Conservation (phyloP, 73 alveolate species). For the Paramecium sonneborni region DNA sequence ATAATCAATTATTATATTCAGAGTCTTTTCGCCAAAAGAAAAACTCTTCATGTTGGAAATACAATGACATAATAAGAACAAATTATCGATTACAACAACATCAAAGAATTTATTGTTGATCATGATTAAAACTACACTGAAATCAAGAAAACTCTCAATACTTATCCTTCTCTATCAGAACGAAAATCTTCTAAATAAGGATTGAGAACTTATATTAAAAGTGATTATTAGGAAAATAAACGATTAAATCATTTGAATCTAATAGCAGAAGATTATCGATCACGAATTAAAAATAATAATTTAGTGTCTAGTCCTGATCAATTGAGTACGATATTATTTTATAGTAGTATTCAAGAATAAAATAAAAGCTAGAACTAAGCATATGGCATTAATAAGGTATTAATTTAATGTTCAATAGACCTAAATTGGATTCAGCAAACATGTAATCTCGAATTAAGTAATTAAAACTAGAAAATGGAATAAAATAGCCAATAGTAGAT, state of each 20-base stretch:
- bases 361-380: not conserved
- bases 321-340: not conserved
- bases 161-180: not conserved
- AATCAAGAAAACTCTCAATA: no score
- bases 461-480: not conserved
- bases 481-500: not conserved
- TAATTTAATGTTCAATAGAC: not conserved
- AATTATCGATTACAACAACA: no score
- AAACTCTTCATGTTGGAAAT: not conserved
- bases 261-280: not conserved
- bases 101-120: no score
- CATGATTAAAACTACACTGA: no score
- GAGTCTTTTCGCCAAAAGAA: not conserved
- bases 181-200: not conserved
- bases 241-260: not conserved
- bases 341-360: not conserved
- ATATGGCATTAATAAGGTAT: not conserved
- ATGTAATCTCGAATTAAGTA: not conserved
- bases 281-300: not conserved
- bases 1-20: not conserved
- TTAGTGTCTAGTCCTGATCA: not conserved
- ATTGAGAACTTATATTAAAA: no score
- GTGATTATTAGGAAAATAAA: not conserved
- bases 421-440: not conserved
- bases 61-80: no score